A percentile compares a stretch with the other conserved stretches of the same genome.
phyloP scores from a whole-genome alignment of 2,329 filamentous ascomycete genomes.

The Arthrobotrys musiformis region DNA sequence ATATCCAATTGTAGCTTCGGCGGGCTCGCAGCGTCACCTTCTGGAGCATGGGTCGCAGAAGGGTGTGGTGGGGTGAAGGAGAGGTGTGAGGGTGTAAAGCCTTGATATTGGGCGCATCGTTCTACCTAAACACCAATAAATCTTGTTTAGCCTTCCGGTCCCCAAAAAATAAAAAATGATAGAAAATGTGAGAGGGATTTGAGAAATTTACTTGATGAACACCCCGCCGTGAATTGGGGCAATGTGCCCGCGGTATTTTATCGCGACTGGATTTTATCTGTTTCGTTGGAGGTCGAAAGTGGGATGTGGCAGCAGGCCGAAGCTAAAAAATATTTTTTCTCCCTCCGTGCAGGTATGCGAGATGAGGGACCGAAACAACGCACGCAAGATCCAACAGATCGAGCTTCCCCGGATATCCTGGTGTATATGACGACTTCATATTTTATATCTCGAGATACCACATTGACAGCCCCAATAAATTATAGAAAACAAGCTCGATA shows the following conservation, averaged over 20 bases:
- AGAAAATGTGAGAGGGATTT: neutral
- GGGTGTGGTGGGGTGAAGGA: constrained; percentile 18
- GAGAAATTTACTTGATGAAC: neutral
- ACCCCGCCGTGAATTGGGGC: constrained; percentile 12
- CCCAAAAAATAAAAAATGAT: no score
- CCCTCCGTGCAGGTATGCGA: no score
- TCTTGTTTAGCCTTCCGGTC: no score
- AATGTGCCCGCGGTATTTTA: neutral
- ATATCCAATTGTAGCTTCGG: constrained; percentile 54
- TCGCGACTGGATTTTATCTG: neutral
- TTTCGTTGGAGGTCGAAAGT: constrained; percentile 18
- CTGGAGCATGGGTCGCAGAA: constrained; percentile 52
- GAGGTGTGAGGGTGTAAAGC: constrained; percentile 22
- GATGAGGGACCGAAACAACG: constrained; percentile 12
- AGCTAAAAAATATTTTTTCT: constrained; percentile 48
- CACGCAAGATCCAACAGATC: constrained; percentile 32
- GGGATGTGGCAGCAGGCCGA: constrained; percentile 22
- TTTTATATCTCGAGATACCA: neutral
- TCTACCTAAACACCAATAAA: neutral
- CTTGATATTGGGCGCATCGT: constrained; percentile 33
- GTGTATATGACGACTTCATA: neutral
- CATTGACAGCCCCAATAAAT: neutral
- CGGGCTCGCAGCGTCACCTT: constrained; percentile 48
- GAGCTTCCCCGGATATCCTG: no score
- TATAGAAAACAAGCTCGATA: neutral